Evolutionary conservation across 129 eudicot species (phyloP), one percentile per base, ranked within the genome.

Genomic region (Glebionis coronaria): DNA sequence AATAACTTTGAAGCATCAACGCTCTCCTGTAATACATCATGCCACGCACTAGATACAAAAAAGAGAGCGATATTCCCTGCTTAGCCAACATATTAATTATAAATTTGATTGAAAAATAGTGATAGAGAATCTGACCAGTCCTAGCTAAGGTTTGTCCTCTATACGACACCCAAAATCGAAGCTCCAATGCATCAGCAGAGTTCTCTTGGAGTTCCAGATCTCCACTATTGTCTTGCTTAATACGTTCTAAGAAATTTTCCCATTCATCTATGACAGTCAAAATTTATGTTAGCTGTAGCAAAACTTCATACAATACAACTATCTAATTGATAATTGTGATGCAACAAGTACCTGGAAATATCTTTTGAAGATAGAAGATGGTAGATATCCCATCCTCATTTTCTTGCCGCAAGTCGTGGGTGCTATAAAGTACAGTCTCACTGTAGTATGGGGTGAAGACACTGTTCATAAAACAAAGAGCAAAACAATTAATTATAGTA

Each of bases 21-120:
- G 98, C 98, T 79, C 95, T 82, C 77, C 98, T 84, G 70, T 93
- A 93, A 74, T 93, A 93, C 98, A 93, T 93, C 98, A 93, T 93
- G 31, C 98, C 98, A 66, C 98, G 95, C 50, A 93, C 98, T 93
- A 71, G 47, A 74, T 58, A n/a, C 69, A 18, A 73, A 65, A 61
- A 56, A 44, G n/a, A 27, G 44, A 63, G 44, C 4, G 44, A 14
- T 56, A 53, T 72, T 45, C 27, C 45, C 20, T 49, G 35, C 44
- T 21, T 65, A 29, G 4, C 16, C 13, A 23, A 53, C 23, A 45
- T 54, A 11, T 18, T 16, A 10, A 14, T 27, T 53, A 6, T 50
- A 63, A 40, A 14, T 6, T 19, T 13, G 16, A 65, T 4, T 28
- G 45, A 50, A 6, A 3, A 50, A 63, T 25, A 15, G 61, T 27